Evolutionary conservation across 345 rosid species (phyloP), one percentile per base, ranked within the genome.

Genomic region (Rhizophora apiculata): DNA sequence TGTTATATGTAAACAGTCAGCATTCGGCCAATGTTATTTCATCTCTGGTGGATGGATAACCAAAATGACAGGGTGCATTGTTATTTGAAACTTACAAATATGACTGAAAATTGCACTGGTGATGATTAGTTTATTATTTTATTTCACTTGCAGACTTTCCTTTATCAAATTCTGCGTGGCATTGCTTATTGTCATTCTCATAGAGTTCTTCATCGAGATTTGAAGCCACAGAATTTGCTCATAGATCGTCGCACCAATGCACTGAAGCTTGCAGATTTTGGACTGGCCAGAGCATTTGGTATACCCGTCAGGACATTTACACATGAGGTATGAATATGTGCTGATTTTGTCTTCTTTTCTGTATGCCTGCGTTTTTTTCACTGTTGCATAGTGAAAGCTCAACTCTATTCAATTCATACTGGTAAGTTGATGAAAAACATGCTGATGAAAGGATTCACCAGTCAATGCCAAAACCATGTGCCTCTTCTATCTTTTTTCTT

Each of bases 291-390:
- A 81, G 96, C 99, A 70, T 95, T 95, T 76, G 96, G 97, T 39
- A 90, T 92, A 77, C 99, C 98, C 60, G 98, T 95, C 81, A 85
- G 97, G 88, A 92, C 98, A 55, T 95, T 90, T 79, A 95, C 99
- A 3, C 99, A 95, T 69, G 99, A 95, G 97, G 99, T 90, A 78
- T 67, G 53, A 32, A 6, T 24, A 56, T 27, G 16, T 56, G n/a
- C 13, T 22, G 32, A 15, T 26, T 34, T 60, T 18, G 10, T 22
- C 26, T 65, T 26, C 43, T 43, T 16, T 54, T 4, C 22, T 32
- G 31, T 43, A 43, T 13, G 16, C 66, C 31, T 30, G 59, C 59
- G 3, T 52, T 52, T 60, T 2, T 13, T 22, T 13, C 22, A 48
- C 49, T 1, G 3, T 62, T n/a, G 46, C 60, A 67, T 15, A 19